Base-by-base conservation (phyloP, 768 basidiomycete species). In the Melanogaster broomeanus region DNA sequence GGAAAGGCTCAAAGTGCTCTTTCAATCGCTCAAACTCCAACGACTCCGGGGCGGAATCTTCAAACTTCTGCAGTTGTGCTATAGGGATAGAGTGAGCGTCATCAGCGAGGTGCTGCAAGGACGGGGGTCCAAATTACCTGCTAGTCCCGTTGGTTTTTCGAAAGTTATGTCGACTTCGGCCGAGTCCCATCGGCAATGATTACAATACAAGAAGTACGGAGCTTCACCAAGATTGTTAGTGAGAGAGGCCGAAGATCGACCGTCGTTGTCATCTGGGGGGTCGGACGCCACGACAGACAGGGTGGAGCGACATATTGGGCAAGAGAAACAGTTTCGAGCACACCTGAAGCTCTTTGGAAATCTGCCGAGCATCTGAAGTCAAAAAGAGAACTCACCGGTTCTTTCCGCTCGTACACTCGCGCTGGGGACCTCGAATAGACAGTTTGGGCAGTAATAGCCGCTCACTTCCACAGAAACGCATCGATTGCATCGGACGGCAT, bases 401-500 rank as follows among this genome's bases (percentile, higher is more conserved):
- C 79, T 94, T 96, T 99, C 97, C 12, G 90, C 93, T 48, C 97
- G 80, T n/a, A 99, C 97, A 61, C 93, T 97, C 3, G 97, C 97
- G 66, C 88, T 93, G 1, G 97, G 96, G 11, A 99, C 97, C 67
- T 99, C 97, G 68, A 98, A 99, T 16, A 98, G 77, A 68, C 97
- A 99, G 68, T 96, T 95, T 28, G 97, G 97, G 67, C 97, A 99
- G 69, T 93, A 98, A 68, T 98, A 99, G 38, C 91, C 92, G 66
- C 92, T 90, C 66, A 98, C 90, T 81, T 99, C 97, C 39, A 93
- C 77, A 8, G 86, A 80, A 2, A 96, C 92, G 61, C 97, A 99
- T 57, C 86, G 81, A 67, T 97, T 90, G 65, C 97, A 99, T 50
- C 94, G 78, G 39, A 99, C 82, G 2, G 90, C 88, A 69, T 98